Base-by-base conservation (phyloP, 208 protist species). In the Leishmania lainsoni region DNA sequence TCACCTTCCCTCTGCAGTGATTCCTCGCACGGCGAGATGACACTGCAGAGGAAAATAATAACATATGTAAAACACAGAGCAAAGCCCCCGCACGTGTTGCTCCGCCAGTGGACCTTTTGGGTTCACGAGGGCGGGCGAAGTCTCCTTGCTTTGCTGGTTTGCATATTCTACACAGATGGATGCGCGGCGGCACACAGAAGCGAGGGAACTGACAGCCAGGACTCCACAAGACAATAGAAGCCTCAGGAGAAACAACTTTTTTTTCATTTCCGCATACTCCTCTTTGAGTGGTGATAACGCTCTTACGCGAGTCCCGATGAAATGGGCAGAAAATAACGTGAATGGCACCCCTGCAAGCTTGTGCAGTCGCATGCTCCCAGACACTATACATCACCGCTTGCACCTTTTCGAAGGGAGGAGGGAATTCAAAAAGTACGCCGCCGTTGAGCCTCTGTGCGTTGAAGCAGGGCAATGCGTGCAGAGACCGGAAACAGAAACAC, bases 401-500 rank as follows among this genome's bases (percentile, higher is more conserved):
- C 58, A 14, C 12, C 61, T 66, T 39, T 29, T 8, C 61, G 14
- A 12, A 16, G 61, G 52, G 0, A 39, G 76, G 75, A 56, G 49
- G 58, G 26, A 42, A 16, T 10, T 79, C 63, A 78, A 29, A 68
- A 74, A 8, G 35, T 14, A 9, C 78, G 83, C 76, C 56, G 16
- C 22, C 76, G 79, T 14, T 81, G 74, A 29, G 69, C 29, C 26
- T 75, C 70, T 2, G 75, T 79, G 45, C 81, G 63, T 2, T 73
- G 69, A 76, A 92, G 71, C 56, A 95, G 76, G 29, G 79, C 80
- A 73, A 89, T 91, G 17, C 90, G 88, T 10, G 88, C 88, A 49
- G 86, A 81, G 54, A 92, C 88, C 51, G 92, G 86, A 48, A 91
- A 87, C 10, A 92, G 74, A 82, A 91, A 90, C 10, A 93, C 81